Evolutionary conservation across 306 rosid species (phyloP), one percentile per base, ranked within the genome.

Genomic region (Pyrus communis): DNA sequence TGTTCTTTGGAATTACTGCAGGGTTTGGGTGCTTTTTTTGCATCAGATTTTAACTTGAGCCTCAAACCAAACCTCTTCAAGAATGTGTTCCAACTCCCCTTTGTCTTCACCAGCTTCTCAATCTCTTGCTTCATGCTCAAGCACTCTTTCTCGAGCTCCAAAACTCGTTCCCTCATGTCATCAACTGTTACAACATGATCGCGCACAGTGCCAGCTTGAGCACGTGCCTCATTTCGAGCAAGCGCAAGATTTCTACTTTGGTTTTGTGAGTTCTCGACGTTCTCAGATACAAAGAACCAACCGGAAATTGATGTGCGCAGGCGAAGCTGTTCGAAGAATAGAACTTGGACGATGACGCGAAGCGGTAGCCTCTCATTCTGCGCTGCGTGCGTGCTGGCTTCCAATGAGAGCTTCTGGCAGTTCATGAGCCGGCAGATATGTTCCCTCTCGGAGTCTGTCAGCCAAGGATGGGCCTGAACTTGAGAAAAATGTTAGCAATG

Each of bases 351-450:
- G 0, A 91, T 80, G 1, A 86, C 82, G 0, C 98, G 96, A 43
- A 93, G 97, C 0, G 98, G 98, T 15, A 93, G 74, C 89, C 97
- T 86, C 87, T 93, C 98, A 21, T 93, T 93, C 80, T 93, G 96
- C 11, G 97, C 92, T n/a, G 97, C 97, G 28, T 93, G 98, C 5
- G 92, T 91, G 92, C 96, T 93, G 66, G 93, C 96, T 86, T 93
- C 98, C 80, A 93, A 49, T 55, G 97, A 93, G 19, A 93, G 91
- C 83, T 93, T 93, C 85, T 91, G 98, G 91, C 96, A 93, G 73
- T 93, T 93, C 90, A 93, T 85, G 27, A 91, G 85, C 88, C 90
- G 78, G 83, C 96, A 91, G 43, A 93, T 78, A 78, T 93, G 97
- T 78, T 91, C 98, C 90, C 84, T 93, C 86, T 93, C 97, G 0